These are phyloP conservation scores for Mucor velutinosus DNA, from an alignment of 371 early-diverging fungal genomes.

Conservation along the genomic window DNA sequence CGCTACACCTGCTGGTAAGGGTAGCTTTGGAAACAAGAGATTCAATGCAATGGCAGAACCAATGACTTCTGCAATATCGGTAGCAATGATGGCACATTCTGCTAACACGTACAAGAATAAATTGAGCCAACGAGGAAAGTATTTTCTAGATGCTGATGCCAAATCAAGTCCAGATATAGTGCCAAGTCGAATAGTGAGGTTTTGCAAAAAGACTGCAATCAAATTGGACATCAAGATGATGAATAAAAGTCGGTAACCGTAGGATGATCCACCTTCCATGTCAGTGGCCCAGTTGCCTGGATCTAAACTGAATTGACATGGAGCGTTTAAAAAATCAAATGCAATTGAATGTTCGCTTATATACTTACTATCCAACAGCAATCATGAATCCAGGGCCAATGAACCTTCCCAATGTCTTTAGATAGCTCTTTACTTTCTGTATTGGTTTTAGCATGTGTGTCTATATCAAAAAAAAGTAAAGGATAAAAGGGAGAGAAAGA, in stretches of 20 bases:
- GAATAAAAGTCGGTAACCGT: conserved; percentile 74
- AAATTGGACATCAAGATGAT: conserved; percentile 76
- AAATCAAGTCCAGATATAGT: conserved; percentile 78
- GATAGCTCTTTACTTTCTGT: conserved; percentile 11
- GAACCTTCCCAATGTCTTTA: conserved; percentile 30
- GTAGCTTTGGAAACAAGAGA: conserved; percentile 69
- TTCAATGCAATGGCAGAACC: conserved; percentile 84
- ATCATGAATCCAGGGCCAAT: conserved; percentile 57
- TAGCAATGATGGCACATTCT: conserved; percentile 78
- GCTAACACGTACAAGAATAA: conserved; percentile 69
- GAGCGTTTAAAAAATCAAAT: neutral
- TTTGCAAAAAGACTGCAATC: conserved; percentile 79
- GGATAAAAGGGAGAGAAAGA: neutral
- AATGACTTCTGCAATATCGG: conserved; percentile 83
- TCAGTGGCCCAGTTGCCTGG: conserved; percentile 84
- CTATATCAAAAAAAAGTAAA: neutral
- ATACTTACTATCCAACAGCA: conserved; percentile 51
- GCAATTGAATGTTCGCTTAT: neutral
- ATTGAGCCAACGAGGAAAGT: conserved; percentile 59
- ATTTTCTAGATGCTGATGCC: conserved; percentile 66
- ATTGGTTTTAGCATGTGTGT: neutral
- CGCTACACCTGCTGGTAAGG: conserved; percentile 76
- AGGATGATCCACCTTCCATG: conserved; percentile 74
- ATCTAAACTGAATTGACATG: conserved; percentile 43
- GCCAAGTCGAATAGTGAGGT: conserved; percentile 76